Evolutionary conservation across 495 filamentous ascomycete genomes (phyloP), one percentile per base, ranked within the genome.

Genomic region (Delitschia confertaspora): DNA sequence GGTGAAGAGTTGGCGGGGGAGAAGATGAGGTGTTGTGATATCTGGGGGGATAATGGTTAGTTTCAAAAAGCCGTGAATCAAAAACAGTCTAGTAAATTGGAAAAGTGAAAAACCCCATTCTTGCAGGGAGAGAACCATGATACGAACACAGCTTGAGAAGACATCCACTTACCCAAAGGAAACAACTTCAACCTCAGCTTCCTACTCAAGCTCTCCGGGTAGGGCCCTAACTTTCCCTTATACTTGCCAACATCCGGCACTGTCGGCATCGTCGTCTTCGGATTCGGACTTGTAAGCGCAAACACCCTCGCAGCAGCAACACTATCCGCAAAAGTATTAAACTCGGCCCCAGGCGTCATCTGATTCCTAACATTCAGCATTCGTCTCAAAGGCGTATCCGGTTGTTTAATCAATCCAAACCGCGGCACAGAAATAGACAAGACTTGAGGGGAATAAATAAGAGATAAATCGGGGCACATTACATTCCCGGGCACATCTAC

Each of bases 261-360:
- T 13, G 26, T 1, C 2, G 88, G 88, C 69, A 93, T 75, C 0
- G 79, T 83, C 14, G 64, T 71, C 4, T 60, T 49, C 2, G 93
- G 93, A 33, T 65, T 71, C 2, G 79, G 82, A 1, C 86, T 93
- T 6, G 91, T 95, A 23, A 96, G 73, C 3, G 91, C 88, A 60
- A 80, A 94, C 20, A 99, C 75, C 7, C 88, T 73, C 1, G 91
- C 93, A 0, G 91, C 80, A 30, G 91, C 88, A 14, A 67, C 46
- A 23, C 61, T 49, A 26, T 69, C 61, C 18, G 74, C 51, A 50
- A 67, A 72, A n/a, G 49, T 57, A 26, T 65, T 65, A 60, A 76
- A 76, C 38, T 75, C 64, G 16, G 65, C 63, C 27, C 75, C 67
- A 14, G 72, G 72, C 17, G 62, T 67, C 18, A 76, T 65, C 53